Evolutionary conservation across 139 green algal genomes (phyloP), one percentile per base, ranked within the genome.

Genomic region (Coelastrella sp.): DNA sequence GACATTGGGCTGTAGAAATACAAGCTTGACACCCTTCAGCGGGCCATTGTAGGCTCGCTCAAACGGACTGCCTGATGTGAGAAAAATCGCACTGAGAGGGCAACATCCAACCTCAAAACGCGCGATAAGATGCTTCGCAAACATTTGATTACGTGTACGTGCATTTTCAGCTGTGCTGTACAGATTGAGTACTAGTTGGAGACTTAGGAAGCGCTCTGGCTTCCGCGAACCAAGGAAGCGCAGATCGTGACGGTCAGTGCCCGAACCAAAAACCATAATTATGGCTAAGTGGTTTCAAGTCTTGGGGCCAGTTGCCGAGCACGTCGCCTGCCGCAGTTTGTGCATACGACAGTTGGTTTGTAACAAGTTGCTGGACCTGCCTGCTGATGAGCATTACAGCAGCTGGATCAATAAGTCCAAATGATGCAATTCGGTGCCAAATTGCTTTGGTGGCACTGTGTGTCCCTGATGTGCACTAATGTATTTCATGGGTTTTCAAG

Each of bases 31-130:
- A 10, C 10, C 19, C 17, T 76, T 76, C 19, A 76, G 68, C 17
- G n/a, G 68, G 68, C 68, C 68, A 76, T 76, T 76, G 68, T 76
- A 76, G 68, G 68, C 68, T 76, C 68, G 19, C 68, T 27, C 68
- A 76, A 76, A 76, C 68, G 68, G 68, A 76, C 17, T 76, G 68
- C 68, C 68, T 76, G 68, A 76, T 76, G 19, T 27, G 19, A 10
- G 19, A 76, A 19, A 76, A 76, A 27, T 25, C 7, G 17, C 17
- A 24, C 35, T 8, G 10, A 25, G 68, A 17, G 14, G 15, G 15
- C 7, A 27, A 76, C 19, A 27, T 11, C 68, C 68, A 8, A 24
- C 10, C 19, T 8, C 68, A 76, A 25, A 76, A 76, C 19, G 35
- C 35, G 35, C 35, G 35, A 49, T 49, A 49, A 49, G 35, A 49